A percentile compares a stretch with the other conserved stretches of the same genome.
Evolutionary conservation across 768 basidiomycete genomes (phyloP).

Genomic region (Rickenella mellea): DNA sequence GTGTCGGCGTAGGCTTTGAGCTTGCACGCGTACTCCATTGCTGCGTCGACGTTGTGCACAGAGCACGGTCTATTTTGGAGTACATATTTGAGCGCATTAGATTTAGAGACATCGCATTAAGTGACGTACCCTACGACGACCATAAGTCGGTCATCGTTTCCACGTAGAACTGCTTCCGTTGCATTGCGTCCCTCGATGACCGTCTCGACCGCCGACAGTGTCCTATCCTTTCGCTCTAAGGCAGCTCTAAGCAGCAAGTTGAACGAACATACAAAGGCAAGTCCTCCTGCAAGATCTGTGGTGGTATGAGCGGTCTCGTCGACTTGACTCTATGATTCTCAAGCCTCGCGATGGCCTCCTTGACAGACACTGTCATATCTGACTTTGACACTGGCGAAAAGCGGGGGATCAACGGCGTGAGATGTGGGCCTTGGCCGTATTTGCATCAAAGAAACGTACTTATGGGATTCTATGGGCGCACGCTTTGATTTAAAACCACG

Average conservation of each 20-base stretch:
- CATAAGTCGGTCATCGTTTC: slow-evolving; percentile 85
- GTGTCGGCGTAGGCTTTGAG: slow-evolving; percentile 72
- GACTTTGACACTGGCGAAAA: slow-evolving; percentile 34
- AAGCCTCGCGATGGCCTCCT: slow-evolving; percentile 69
- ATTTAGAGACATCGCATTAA: not conserved
- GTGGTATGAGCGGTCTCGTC: slow-evolving; percentile 85
- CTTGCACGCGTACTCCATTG: slow-evolving; percentile 76
- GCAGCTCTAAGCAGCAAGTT: slow-evolving; percentile 11
- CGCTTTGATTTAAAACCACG: too few relatives aligned
- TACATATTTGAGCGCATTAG: not conserved
- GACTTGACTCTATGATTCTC: slow-evolving; percentile 84
- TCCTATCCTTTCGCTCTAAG: slow-evolving; percentile 29
- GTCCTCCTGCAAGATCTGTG: slow-evolving; percentile 91
- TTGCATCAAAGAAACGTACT: too few relatives aligned
- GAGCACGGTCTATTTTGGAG: slow-evolving; percentile 68
- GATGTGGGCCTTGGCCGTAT: too few relatives aligned
- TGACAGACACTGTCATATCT: slow-evolving; percentile 65
- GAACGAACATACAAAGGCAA: slow-evolving; percentile 53
- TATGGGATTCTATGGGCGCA: too few relatives aligned
- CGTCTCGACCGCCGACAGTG: slow-evolving; percentile 75
- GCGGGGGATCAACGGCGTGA: not conserved
- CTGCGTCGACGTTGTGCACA: slow-evolving; percentile 82
- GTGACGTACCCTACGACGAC: slow-evolving; percentile 77
- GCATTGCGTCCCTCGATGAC: slow-evolving; percentile 77
- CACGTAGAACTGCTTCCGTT: slow-evolving; percentile 70